phyloP scores from a whole-genome alignment of 441 rosid genomes.

The Gossypium davidsonii region DNA sequence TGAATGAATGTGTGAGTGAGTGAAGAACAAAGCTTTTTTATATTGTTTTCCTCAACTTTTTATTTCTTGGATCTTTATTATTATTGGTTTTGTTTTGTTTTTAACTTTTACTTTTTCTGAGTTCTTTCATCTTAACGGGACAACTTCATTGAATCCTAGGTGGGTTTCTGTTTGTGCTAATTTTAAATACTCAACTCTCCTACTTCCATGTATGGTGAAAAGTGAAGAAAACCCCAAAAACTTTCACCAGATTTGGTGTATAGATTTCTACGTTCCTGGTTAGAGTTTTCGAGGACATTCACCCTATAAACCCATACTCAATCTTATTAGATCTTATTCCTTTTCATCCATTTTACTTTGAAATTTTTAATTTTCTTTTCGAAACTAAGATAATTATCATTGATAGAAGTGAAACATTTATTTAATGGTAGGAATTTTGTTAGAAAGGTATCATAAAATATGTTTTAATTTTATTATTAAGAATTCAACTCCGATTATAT shows the following conservation, averaged over 20 bases:
- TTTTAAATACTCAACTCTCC: slow-evolving; percentile 16
- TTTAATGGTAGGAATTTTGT: too few relatives aligned
- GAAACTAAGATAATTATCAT: too few relatives aligned
- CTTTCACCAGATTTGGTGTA: slow-evolving; percentile 37
- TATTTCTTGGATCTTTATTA: slow-evolving; percentile 25
- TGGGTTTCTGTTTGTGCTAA: slow-evolving; percentile 24
- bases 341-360: background rate
- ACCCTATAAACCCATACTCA: background rate
- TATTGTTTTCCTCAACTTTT: slow-evolving; percentile 2
- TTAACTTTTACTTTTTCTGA: background rate
- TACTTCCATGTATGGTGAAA: slow-evolving; percentile 39
- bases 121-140: slow-evolving; percentile 5
- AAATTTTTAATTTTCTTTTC: too few relatives aligned
- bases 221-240: slow-evolving; percentile 25
- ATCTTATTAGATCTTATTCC: background rate
- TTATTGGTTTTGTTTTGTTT: slow-evolving; percentile 5
- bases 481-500: too few relatives aligned
- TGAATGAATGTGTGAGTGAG: background rate
- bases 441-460: too few relatives aligned
- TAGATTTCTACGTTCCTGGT: slow-evolving; percentile 20
- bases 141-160: slow-evolving; percentile 38
- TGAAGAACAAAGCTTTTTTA: slow-evolving; percentile 15
- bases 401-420: too few relatives aligned
- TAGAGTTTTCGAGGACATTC: slow-evolving; percentile 17
- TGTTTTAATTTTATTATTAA: too few relatives aligned